Conservation (phyloP, 2,329 filamentous ascomycete species). For the Penicillium expansum region DNA sequence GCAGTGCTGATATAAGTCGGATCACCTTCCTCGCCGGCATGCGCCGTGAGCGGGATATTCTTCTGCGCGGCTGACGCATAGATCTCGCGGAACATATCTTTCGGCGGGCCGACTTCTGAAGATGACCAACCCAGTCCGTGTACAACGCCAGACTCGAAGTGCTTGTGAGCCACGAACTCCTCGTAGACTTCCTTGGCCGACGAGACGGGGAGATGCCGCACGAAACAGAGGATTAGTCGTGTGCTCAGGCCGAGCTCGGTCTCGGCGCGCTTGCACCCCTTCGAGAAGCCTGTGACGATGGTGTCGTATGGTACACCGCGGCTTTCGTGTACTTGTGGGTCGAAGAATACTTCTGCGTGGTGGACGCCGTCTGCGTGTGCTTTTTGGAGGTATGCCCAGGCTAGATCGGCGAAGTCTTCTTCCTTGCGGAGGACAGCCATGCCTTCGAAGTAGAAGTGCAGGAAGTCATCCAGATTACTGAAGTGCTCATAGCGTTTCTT, state of each 20-base stretch:
- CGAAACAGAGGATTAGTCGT: slow-evolving; percentile 68
- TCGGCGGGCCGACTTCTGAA: slow-evolving; percentile 56
- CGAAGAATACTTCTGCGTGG: slow-evolving; percentile 78
- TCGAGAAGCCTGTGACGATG: slow-evolving; percentile 62
- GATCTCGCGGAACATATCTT: slow-evolving; percentile 59
- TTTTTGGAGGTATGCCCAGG: slow-evolving; percentile 67
- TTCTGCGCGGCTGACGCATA: slow-evolving; percentile 55
- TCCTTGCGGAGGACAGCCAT: slow-evolving; percentile 65
- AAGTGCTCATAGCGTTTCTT: slow-evolving; percentile 64
- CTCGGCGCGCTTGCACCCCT: slow-evolving; percentile 60
- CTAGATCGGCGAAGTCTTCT: slow-evolving; percentile 70
- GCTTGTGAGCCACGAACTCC: slow-evolving; percentile 38
- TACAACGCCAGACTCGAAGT: slow-evolving; percentile 53
- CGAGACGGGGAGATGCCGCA: slow-evolving; percentile 64
- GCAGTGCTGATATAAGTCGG: slow-evolving; percentile 63
- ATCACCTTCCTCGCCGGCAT: slow-evolving; percentile 74
- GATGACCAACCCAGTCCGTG: slow-evolving; percentile 66
- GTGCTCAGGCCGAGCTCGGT: slow-evolving; percentile 63
- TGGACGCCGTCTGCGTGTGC: slow-evolving; percentile 64
- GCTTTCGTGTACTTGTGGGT: slow-evolving; percentile 69
- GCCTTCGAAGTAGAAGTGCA: slow-evolving; percentile 74
- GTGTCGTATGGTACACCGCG: slow-evolving; percentile 63
- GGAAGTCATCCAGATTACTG: slow-evolving; percentile 71
- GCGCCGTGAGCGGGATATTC: slow-evolving; percentile 64
- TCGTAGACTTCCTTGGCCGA: slow-evolving; percentile 50